A percentile compares a stretch with the other conserved stretches of the same genome.
phyloP scores from a whole-genome alignment of 2,329 filamentous ascomycete species.

The Chaetomium globosum region DNA sequence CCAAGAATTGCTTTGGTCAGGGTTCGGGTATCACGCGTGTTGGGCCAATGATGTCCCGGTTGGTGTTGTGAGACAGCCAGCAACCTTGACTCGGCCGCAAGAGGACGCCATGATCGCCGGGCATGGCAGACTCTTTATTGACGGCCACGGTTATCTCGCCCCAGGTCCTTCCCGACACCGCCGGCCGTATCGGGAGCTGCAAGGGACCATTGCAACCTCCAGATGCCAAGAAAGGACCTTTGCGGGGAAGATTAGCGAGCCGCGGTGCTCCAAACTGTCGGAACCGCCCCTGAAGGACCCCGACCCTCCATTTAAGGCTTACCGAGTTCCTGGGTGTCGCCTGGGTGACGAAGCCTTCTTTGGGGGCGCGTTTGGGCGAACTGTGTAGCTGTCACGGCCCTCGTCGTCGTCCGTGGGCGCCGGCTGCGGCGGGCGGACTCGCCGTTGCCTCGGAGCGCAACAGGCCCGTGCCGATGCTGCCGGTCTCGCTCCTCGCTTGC shows the following conservation, averaged over 20 bases:
- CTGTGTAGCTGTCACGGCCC: background rate
- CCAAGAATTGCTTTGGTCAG: background rate
- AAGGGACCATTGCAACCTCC: constrained; percentile 30
- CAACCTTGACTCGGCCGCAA: background rate
- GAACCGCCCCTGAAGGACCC: constrained; percentile 22
- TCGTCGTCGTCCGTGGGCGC: background rate
- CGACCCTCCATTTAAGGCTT: constrained; percentile 6
- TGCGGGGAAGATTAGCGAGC: constrained; percentile 35
- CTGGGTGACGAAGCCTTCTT: constrained; percentile 3
- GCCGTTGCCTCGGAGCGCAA: background rate
- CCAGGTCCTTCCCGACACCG: constrained; percentile 16
- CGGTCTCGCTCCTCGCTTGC: constrained; percentile 13
- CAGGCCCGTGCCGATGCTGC: constrained; percentile 2
- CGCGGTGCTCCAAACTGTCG: constrained; percentile 28
- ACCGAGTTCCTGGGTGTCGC: background rate
- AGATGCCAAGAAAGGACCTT: constrained; percentile 31
- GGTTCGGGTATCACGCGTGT: constrained; percentile 5
- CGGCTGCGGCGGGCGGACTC: background rate
- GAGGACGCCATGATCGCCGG: constrained; percentile 6
- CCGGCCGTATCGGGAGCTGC: constrained; percentile 24
- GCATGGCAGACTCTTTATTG: constrained; percentile 11
- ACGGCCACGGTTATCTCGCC: background rate
- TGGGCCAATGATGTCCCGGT: constrained; percentile 9
- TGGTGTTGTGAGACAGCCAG: constrained; percentile 5
- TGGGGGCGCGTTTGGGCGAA: background rate